Evolutionary conservation across 495 filamentous ascomycete genomes (phyloP), one percentile per base, ranked within the genome.

Genomic region (Apodospora peruviana): DNA sequence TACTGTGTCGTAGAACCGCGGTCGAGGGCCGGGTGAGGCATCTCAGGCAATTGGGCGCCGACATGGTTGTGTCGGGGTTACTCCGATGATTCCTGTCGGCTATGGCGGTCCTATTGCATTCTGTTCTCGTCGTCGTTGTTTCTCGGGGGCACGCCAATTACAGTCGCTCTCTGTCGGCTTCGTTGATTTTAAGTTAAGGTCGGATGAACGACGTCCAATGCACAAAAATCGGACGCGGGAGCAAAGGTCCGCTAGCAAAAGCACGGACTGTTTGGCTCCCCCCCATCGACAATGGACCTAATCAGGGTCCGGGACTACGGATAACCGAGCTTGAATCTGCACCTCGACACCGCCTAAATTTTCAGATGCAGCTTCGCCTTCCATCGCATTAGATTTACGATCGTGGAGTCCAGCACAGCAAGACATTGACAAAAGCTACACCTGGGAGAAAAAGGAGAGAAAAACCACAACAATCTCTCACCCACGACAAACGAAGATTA

Each of bases 11-110:
- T 22, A 45, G 55, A 59, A 61, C 45, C 61, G 58, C 49, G 60
- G 61, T 62, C 61, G 77, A 72, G 67, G 76, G 69, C 71, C 76
- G 64, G 56, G 76, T 71, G 50, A 88, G 76, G 67, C 83, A 86
- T 69, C 80, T 74, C 76, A 81, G 80, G 72, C 84, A 84, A 53
- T 74, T 79, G 43, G 79, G 68, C 52, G 81, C 83, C 64, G 79
- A 81, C 86, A 88, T 88, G 61, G 62, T 66, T 67, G 67, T 65
- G 35, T 21, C 43, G 19, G 36, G 21, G 43, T 47, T 18, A 43
- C 17, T 47, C 21, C 23, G 29, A 19, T 55, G 19, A 32, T 47
- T 38, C 49, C 35, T 53, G 38, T 59, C 43, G 42, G 22, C 20
- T 16, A 34, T 38, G 37, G 35, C 34, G 19, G 39, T 37, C 53